phyloP scores from a whole-genome alignment of 1,139 yeast species.

The Barnettozyma hawaiiensis region DNA sequence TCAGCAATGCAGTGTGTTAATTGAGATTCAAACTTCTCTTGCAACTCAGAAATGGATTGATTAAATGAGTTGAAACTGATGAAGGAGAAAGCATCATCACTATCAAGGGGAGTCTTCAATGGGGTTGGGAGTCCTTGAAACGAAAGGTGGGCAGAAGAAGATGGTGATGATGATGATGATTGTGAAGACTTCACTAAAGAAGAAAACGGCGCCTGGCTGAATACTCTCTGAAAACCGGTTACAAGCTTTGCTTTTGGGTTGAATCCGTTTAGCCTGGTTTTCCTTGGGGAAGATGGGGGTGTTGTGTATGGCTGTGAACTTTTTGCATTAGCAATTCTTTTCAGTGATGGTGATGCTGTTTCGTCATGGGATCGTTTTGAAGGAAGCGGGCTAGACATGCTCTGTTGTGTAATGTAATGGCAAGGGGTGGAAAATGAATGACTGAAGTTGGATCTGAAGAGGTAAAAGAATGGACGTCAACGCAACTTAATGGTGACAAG shows the following conservation, averaged over 20 bases:
- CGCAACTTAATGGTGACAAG: constrained; percentile 28
- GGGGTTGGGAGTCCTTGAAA: constrained; percentile 12
- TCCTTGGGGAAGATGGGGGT: constrained; percentile 22
- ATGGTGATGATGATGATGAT: constrained; percentile 1
- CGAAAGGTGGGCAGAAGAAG: not conserved
- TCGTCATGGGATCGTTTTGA: constrained; percentile 26
- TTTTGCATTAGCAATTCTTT: constrained; percentile 16
- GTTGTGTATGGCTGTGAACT: constrained; percentile 10
- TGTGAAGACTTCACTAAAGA: not conserved
- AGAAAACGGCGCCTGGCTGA: constrained; percentile 8
- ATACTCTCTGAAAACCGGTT: constrained; percentile 21
- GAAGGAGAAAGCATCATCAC: not conserved
- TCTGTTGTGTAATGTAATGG: not conserved
- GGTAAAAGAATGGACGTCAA: constrained; percentile 28
- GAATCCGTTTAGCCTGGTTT: constrained; percentile 3
- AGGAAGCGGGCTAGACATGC: constrained; percentile 11
- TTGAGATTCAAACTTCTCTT: constrained; percentile 13
- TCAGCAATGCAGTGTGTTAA: constrained; percentile 12
- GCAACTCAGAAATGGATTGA: constrained; percentile 7
- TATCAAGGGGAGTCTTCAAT: not conserved
- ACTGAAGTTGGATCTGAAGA: constrained; percentile 8
- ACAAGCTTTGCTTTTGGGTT: constrained; percentile 15
- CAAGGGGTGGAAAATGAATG: constrained; percentile 1
- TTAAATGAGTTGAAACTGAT: constrained; percentile 5
- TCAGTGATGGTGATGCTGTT: constrained; percentile 13